These are phyloP conservation scores for Polysphondylium violaceum DNA, from an alignment of 78 protist species.

Conservation along the genomic window DNA sequence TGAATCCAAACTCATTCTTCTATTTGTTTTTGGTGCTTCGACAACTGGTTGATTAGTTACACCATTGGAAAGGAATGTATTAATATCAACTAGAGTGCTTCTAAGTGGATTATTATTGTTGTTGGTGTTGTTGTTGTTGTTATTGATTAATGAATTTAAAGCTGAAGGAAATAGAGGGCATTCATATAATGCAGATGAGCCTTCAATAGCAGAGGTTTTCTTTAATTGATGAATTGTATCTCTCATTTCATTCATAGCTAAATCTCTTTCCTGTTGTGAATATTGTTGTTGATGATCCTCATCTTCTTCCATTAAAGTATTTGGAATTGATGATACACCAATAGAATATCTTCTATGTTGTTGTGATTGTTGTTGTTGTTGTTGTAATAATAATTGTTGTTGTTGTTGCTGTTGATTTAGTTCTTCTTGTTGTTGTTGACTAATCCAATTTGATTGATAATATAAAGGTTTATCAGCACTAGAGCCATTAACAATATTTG, in stretches of 20 bases:
- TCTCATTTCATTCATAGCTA: not conserved
- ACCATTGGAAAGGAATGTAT: too few relatives aligned
- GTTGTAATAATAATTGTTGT: not conserved
- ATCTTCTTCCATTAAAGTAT: not conserved
- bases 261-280: not conserved
- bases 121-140: too few relatives aligned
- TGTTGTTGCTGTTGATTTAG: slow-evolving; percentile 8
- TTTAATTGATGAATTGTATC: not conserved
- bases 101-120: not conserved
- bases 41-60: slow-evolving; percentile 22
- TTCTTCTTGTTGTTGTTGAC: slow-evolving; percentile 11
- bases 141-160: too few relatives aligned
- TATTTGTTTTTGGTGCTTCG: slow-evolving; percentile 66
- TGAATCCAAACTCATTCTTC: slow-evolving; percentile 77
- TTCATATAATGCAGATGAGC: too few relatives aligned
- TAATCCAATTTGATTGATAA: not conserved
- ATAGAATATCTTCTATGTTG: slow-evolving; percentile 34
- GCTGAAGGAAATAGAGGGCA: too few relatives aligned
- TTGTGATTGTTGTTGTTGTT: slow-evolving; percentile 1
- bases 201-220: too few relatives aligned
- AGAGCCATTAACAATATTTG: not conserved
- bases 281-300: not conserved
- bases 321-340: not conserved
- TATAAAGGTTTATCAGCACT: not conserved
- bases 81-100: too few relatives aligned